Conservation (phyloP, 257 asterid species). For the Striga asiatica region DNA sequence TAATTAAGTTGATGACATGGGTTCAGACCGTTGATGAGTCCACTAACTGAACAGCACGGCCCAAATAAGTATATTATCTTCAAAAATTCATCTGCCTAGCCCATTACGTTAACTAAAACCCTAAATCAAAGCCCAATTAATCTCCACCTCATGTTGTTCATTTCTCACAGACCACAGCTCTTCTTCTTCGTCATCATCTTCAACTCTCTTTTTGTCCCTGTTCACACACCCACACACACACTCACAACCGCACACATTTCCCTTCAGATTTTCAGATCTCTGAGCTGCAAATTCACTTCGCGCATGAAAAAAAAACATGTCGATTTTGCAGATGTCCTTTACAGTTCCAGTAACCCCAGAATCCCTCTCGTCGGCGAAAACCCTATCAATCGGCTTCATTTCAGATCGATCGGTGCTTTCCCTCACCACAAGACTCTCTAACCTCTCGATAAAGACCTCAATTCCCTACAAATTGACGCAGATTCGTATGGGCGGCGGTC, state of each 20-base stretch:
- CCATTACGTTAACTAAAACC: too few species aligned
- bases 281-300: not conserved
- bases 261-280: conserved; percentile 8
- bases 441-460: conserved; percentile 23
- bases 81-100: too few species aligned
- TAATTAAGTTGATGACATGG: too few species aligned
- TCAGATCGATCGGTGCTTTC: conserved; percentile 13
- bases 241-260: not conserved
- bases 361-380: conserved; percentile 31
- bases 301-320: conserved; percentile 17
- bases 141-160: not conserved
- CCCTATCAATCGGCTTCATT: conserved; percentile 24
- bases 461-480: conserved; percentile 22
- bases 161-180: not conserved
- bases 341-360: conserved; percentile 24
- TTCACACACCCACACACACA: not conserved
- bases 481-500: conserved; percentile 97
- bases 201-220: too few species aligned
- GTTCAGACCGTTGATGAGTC: too few species aligned
- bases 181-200: conserved; percentile 12
- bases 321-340: conserved; percentile 26
- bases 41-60: too few species aligned
- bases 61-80: too few species aligned
- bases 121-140: conserved; percentile 17
- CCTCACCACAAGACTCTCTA: conserved; percentile 30